Evolutionary conservation across 306 rosid species (phyloP).

Genomic region (Fagus sylvatica): DNA sequence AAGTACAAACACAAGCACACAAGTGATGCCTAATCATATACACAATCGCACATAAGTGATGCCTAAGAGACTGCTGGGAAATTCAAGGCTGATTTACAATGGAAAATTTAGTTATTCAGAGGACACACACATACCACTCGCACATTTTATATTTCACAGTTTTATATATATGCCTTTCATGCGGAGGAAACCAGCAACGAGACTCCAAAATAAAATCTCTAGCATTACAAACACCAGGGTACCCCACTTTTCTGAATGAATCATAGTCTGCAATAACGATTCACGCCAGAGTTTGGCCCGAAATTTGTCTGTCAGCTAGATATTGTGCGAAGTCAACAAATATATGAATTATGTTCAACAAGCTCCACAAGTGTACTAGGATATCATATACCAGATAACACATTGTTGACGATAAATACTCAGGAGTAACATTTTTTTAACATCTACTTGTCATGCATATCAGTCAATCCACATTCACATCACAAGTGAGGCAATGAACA

Average conservation of each 20-base stretch:
- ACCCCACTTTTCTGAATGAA: slow-evolving; percentile 72
- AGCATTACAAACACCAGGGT: slow-evolving; percentile 57
- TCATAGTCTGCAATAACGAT: slow-evolving; percentile 50
- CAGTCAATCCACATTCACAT: not conserved
- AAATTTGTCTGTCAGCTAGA: slow-evolving; percentile 21
- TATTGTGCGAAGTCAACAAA: slow-evolving; percentile 14
- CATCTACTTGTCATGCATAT: not conserved
- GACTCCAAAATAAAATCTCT: slow-evolving; percentile 64
- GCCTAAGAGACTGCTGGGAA: not conserved
- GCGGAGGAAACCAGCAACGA: slow-evolving; percentile 61
- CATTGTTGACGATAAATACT: too few relatives aligned
- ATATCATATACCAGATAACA: too few relatives aligned
- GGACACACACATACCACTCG: not conserved
- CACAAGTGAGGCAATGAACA: not conserved
- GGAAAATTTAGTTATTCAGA: slow-evolving; percentile 26
- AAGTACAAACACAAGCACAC: slow-evolving; percentile 18
- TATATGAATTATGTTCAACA: not conserved
- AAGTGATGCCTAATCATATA: slow-evolving; percentile 20
- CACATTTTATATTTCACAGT: slow-evolving; percentile 27
- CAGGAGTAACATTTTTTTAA: not conserved
- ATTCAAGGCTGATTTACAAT: slow-evolving; percentile 13
- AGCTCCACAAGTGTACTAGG: not conserved
- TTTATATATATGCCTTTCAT: slow-evolving; percentile 54
- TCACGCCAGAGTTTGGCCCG: slow-evolving; percentile 26
- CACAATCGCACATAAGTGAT: slow-evolving; percentile 7